Conservation (phyloP, 1,284 basidiomycete genomes). For the Tylopilus sp. region DNA sequence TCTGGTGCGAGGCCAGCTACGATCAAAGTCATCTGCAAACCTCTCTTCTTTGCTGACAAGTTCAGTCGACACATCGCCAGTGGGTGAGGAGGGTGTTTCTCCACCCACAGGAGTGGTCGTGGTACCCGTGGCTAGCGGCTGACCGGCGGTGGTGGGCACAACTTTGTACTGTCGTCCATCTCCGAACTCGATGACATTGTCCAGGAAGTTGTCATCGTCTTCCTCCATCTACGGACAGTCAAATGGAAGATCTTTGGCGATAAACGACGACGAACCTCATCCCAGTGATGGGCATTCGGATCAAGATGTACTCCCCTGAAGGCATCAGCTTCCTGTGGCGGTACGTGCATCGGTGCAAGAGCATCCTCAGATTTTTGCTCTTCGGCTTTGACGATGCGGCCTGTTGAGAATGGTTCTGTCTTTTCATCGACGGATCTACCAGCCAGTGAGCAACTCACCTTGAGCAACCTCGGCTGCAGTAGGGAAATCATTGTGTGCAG, state of each 20-base stretch:
- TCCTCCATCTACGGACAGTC: slow-evolving; percentile 65
- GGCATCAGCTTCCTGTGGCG: slow-evolving; percentile 77
- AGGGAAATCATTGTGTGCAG: slow-evolving; percentile 68
- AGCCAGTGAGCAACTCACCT: slow-evolving; percentile 43
- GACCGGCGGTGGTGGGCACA: slow-evolving; percentile 44
- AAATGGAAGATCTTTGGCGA: slow-evolving; percentile 3
- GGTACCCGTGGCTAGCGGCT: slow-evolving; percentile 17
- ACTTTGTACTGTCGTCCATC: slow-evolving; percentile 88
- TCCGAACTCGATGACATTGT: slow-evolving; percentile 88
- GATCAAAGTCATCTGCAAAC: slow-evolving; percentile 86
- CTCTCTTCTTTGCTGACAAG: slow-evolving; percentile 69
- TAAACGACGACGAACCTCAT: slow-evolving; percentile 65
- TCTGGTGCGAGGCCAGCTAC: slow-evolving; percentile 80
- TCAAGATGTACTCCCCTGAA: slow-evolving; percentile 90
- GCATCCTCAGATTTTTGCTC: slow-evolving; percentile 39
- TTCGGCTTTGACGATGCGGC: slow-evolving; percentile 23
- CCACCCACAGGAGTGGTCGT: slow-evolving; percentile 11
- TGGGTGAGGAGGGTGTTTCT: slow-evolving; percentile 21
- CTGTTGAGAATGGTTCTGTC: slow-evolving; percentile 18
- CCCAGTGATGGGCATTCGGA: slow-evolving; percentile 93
- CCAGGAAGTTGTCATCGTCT: slow-evolving; percentile 87
- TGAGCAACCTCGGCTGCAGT: slow-evolving; percentile 90
- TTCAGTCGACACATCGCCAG: slow-evolving; percentile 20
- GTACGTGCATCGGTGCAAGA: slow-evolving; percentile 44
- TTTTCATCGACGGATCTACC: not conserved